These are phyloP conservation scores for Hortaea sp. DNA, from an alignment of 2,329 filamentous ascomycete genomes.

Conservation along the genomic window DNA sequence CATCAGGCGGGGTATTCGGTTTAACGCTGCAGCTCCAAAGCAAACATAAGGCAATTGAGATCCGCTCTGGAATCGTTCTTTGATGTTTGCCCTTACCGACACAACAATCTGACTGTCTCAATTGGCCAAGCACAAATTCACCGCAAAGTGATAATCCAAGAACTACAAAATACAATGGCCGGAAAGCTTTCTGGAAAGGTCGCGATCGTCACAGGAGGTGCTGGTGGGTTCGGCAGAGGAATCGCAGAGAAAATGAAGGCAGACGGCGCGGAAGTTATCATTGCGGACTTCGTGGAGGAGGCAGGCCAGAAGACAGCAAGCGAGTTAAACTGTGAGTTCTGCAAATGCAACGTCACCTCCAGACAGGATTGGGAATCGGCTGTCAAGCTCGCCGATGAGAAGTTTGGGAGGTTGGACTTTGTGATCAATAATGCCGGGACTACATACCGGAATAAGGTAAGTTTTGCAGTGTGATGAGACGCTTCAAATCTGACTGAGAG, in stretches of 20 bases:
- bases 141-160: too few relatives aligned
- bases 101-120: too few relatives aligned
- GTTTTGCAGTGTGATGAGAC: background rate
- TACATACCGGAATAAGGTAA: conserved; percentile 47
- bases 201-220: conserved; percentile 50
- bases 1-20: too few relatives aligned
- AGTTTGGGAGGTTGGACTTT: conserved; percentile 45
- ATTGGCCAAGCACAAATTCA: too few relatives aligned
- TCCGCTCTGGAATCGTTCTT: too few relatives aligned
- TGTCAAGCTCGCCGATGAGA: conserved; percentile 35
- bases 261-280: conserved; percentile 52
- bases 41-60: too few relatives aligned
- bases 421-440: conserved; percentile 54
- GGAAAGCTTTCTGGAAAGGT: conserved; percentile 41
- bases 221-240: conserved; percentile 54
- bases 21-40: too few relatives aligned
- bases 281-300: conserved; percentile 50
- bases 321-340: conserved; percentile 34
- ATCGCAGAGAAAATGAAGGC: conserved; percentile 49
- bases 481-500: background rate
- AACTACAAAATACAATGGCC: background rate
- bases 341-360: conserved; percentile 44
- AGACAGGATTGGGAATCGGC: conserved; percentile 44
- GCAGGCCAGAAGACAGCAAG: conserved; percentile 44
- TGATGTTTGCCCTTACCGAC: too few relatives aligned